A percentile compares a stretch with the other conserved stretches of the same genome.
Evolutionary conservation across 106 monocot genomes (phyloP).

Genomic region (Dendrobium nobile): DNA sequence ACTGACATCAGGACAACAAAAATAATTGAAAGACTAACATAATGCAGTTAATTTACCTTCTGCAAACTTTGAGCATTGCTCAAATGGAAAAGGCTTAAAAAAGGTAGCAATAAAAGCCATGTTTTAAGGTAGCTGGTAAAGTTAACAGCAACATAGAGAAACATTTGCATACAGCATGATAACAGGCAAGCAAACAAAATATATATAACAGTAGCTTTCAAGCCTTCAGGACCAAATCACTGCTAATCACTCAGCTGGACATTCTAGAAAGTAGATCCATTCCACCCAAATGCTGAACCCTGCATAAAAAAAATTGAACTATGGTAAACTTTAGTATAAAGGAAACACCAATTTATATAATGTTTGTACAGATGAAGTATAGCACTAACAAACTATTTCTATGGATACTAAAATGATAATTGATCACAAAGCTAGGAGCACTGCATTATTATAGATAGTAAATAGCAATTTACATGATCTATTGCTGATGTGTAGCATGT

Average conservation of each 20-base stretch:
- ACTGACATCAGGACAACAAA: no score
- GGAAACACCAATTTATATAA: not conserved
- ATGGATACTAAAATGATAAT: not conserved
- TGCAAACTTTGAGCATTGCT: not conserved
- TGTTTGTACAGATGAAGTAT: not conserved
- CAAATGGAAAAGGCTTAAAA: not conserved
- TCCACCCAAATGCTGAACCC: constrained; percentile 12
- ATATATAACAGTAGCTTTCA: not conserved
- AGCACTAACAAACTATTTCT: not conserved
- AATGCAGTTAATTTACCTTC: no score
- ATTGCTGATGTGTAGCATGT: constrained; percentile 79
- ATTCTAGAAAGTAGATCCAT: constrained; percentile 10
- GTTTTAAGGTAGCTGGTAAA: not conserved
- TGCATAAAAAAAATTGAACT: not conserved
- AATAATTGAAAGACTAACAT: no score
- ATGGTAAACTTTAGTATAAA: not conserved
- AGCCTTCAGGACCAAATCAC: not conserved
- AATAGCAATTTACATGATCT: constrained; percentile 43
- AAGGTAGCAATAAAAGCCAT: constrained; percentile 1
- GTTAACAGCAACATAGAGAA: not conserved
- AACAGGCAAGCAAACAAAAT: not conserved
- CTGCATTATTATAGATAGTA: not conserved
- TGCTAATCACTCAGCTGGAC: not conserved
- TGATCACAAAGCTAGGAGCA: constrained; percentile 1
- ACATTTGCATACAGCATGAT: constrained; percentile 1